Percentiles rank a stretch among this genome's conserved stretches.
These are phyloP conservation scores for Angophora floribunda DNA, from an alignment of 345 rosid species.

Conservation along the genomic window DNA sequence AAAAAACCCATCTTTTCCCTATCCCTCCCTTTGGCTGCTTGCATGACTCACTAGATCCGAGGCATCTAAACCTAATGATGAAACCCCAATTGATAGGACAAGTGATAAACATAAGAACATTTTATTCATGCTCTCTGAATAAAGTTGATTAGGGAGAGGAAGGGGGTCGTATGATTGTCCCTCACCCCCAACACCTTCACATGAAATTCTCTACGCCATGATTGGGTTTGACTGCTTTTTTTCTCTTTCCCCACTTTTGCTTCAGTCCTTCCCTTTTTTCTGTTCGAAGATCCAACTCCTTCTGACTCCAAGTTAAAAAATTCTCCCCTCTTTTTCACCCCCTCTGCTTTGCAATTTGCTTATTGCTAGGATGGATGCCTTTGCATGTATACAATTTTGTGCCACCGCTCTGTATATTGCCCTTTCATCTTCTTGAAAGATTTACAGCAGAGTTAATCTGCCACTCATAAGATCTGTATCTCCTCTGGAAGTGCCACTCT, in stretches of 20 bases:
- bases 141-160: background rate
- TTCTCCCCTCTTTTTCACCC: constrained; percentile 7
- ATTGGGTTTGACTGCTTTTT: constrained; percentile 88
- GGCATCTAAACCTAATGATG: constrained; percentile 19
- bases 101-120: background rate
- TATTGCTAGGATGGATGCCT: background rate
- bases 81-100: constrained; percentile 7
- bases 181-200: constrained; percentile 50
- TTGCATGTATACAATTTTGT: constrained; percentile 9
- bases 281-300: constrained; percentile 16
- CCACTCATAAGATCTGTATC: background rate
- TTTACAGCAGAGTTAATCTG: background rate
- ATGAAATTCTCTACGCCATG: constrained; percentile 60
- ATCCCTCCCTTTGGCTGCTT: constrained; percentile 12
- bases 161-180: constrained; percentile 26
- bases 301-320: constrained; percentile 18
- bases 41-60: constrained; percentile 38
- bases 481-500: background rate
- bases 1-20: background rate
- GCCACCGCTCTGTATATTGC: background rate
- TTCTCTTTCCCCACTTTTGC: background rate
- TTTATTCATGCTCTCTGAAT: background rate
- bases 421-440: background rate
- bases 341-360: constrained; percentile 4
- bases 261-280: background rate